These are phyloP conservation scores for Helianthus annuus DNA, from an alignment of 129 eudicot species.

Conservation along the genomic window HanXRQr2.0-SUNRISE NC_035449.2:44769933-44770432, in stretches of 20 bases:
- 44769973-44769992: slow-evolving; percentile 3
- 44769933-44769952: slow-evolving; percentile 87
- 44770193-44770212: too few species aligned
- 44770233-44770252: too few species aligned
- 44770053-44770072: not conserved
- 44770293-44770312: too few species aligned
- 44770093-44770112: not conserved
- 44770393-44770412: too few species aligned
- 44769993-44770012: slow-evolving; percentile 9
- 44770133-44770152: not conserved
- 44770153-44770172: not conserved
- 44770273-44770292: too few species aligned
- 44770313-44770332: too few species aligned
- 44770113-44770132: not conserved
- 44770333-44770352: too few species aligned
- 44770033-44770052: slow-evolving; percentile 1
- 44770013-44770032: not conserved
- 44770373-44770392: too few species aligned
- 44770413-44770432: too few species aligned
- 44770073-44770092: not conserved
- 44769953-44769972: slow-evolving; percentile 93
- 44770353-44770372: too few species aligned
- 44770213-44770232: too few species aligned
- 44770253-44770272: too few species aligned
- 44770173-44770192: not conserved